phyloP scores from a whole-genome alignment of 2,329 filamentous ascomycete genomes.

The Cercospora berteroae region DNA sequence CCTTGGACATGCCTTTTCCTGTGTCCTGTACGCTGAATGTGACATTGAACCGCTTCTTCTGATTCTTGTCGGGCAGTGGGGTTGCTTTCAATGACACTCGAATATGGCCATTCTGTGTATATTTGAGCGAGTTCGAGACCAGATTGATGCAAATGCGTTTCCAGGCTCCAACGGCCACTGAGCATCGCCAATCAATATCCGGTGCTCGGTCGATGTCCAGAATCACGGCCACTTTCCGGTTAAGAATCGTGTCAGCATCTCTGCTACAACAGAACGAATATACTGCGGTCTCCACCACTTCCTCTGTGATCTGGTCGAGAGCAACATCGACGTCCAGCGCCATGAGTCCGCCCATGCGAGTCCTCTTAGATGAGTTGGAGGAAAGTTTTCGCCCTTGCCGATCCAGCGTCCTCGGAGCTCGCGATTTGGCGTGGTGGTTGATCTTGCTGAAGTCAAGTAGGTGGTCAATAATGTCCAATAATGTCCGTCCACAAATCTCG shows the following conservation, averaged over 20 bases:
- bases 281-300: constrained; percentile 56
- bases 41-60: constrained; percentile 27
- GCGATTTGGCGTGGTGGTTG: constrained; percentile 36
- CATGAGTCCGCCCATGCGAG: constrained; percentile 27
- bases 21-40: constrained; percentile 56
- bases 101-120: constrained; percentile 46
- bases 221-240: constrained; percentile 47
- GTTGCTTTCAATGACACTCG: constrained; percentile 32
- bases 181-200: constrained; percentile 44
- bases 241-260: constrained; percentile 24
- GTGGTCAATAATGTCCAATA: constrained; percentile 50
- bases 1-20: constrained; percentile 63
- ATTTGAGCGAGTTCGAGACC: constrained; percentile 51
- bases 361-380: constrained; percentile 14
- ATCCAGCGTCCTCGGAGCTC: constrained; percentile 9
- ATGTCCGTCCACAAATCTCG: constrained; percentile 51
- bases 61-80: constrained; percentile 23
- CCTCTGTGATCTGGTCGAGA: constrained; percentile 50
- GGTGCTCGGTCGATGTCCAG: constrained; percentile 43
- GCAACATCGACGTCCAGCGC: constrained; percentile 37
- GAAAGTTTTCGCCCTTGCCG: constrained; percentile 12
- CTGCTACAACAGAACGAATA: constrained; percentile 33
- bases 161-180: constrained; percentile 47
- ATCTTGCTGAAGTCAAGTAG: constrained; percentile 49
- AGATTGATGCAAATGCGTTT: constrained; percentile 49